phyloP scores from a whole-genome alignment of 2,329 filamentous ascomycete genomes.

The Thielaviopsis populi region DNA sequence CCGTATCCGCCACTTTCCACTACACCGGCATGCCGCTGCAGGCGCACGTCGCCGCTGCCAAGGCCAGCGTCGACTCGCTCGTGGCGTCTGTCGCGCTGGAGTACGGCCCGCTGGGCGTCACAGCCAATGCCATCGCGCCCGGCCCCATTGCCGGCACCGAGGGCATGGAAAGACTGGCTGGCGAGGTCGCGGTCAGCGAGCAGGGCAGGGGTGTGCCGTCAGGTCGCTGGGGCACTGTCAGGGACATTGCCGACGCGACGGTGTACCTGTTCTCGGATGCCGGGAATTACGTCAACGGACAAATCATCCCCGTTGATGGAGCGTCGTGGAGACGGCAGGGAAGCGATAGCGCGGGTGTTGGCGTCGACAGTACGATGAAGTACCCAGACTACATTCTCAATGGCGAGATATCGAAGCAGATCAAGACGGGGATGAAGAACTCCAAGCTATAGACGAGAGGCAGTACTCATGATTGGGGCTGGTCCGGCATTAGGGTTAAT shows the following conservation, averaged over 20 bases:
- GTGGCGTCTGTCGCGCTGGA: constrained; percentile 69
- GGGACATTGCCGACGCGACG: constrained; percentile 85
- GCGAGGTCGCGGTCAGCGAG: constrained; percentile 19
- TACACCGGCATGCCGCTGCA: constrained; percentile 78
- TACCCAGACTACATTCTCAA: constrained; percentile 37
- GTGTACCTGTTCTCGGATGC: constrained; percentile 78
- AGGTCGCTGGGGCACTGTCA: constrained; percentile 62
- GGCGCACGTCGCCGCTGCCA: constrained; percentile 79
- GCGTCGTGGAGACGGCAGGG: constrained; percentile 41
- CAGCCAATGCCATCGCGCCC: constrained; percentile 76
- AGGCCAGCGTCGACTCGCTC: constrained; percentile 79
- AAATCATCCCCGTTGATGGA: constrained; percentile 60
- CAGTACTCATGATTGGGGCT: background rate
- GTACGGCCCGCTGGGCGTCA: constrained; percentile 74
- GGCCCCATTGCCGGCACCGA: constrained; percentile 79
- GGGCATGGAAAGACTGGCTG: constrained; percentile 50
- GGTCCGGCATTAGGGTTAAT: background rate
- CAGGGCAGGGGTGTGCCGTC: constrained; percentile 41
- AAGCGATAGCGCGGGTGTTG: constrained; percentile 27
- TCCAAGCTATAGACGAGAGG: constrained; percentile 27
- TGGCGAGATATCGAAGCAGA: constrained; percentile 24
- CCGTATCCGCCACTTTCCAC: constrained; percentile 81
- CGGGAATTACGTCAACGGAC: constrained; percentile 74
- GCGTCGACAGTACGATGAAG: constrained; percentile 32
- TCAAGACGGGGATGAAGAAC: constrained; percentile 25